Percentiles rank a stretch among this genome's conserved stretches.
phyloP scores from a whole-genome alignment of 148 eudicot species.

The Rheum nobile region DNA sequence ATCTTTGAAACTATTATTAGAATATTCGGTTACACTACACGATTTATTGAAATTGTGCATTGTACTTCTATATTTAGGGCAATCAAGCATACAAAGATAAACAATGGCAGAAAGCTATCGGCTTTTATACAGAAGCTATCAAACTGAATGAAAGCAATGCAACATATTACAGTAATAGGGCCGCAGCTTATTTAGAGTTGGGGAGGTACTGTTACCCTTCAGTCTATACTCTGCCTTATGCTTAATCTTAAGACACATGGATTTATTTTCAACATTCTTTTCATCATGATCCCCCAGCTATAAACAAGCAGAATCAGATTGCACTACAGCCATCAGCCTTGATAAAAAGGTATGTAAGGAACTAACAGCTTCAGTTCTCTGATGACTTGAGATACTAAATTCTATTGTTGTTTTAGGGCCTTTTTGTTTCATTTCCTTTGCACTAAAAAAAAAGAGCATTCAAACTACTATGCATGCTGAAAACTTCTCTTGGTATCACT shows the following conservation, averaged over 20 bases:
- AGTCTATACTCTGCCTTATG: background rate
- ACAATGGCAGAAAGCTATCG: conserved; percentile 74
- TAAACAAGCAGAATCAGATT: conserved; percentile 75
- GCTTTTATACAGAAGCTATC: conserved; percentile 77
- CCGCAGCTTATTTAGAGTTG: conserved; percentile 73
- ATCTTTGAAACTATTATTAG: background rate
- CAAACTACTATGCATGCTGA: background rate
- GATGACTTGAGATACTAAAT: background rate
- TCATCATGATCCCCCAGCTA: conserved; percentile 32
- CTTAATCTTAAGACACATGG: background rate
- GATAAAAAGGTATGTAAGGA: conserved; percentile 47
- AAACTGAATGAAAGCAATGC: conserved; percentile 65
- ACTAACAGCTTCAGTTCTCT: background rate
- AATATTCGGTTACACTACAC: background rate
- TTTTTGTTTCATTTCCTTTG: background rate
- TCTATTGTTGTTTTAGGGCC: background rate
- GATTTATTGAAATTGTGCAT: background rate
- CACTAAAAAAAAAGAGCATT: background rate
- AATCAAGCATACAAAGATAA: conserved; percentile 83
- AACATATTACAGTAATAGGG: conserved; percentile 79
- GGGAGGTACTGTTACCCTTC: conserved; percentile 35
- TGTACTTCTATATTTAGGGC: conserved; percentile 33
- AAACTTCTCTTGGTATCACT: background rate
- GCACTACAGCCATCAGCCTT: conserved; percentile 69
- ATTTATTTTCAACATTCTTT: background rate